Percentiles rank a stretch among this genome's conserved stretches.
These are phyloP conservation scores for Silene latifolia DNA, from an alignment of 148 eudicot genomes.

Conservation along the genomic window DNA sequence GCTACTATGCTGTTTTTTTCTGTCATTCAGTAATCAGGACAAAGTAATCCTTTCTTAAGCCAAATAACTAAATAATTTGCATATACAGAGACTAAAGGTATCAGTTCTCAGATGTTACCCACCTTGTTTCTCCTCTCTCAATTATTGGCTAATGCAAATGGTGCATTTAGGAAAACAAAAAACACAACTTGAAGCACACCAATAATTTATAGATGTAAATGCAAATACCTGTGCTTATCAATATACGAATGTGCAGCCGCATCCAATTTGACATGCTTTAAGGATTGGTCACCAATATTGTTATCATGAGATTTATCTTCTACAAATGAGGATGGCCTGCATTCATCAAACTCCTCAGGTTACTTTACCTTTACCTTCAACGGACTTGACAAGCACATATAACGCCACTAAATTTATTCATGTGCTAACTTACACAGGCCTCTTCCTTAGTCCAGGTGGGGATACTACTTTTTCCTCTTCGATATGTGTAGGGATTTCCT, in stretches of 20 bases:
- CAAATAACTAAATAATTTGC: no score
- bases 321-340: no score
- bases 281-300: slow-evolving; percentile 36
- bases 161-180: neutral
- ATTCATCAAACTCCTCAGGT: no score
- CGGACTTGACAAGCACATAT: no score
- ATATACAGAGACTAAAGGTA: no score
- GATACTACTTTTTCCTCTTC: slow-evolving; percentile 39
- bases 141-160: neutral
- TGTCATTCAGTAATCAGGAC: no score
- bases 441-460: slow-evolving; percentile 67
- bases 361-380: no score
- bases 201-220: neutral
- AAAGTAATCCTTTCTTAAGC: no score
- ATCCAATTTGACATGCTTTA: slow-evolving; percentile 62
- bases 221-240: slow-evolving; percentile 86
- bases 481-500: slow-evolving; percentile 36
- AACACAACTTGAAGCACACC: neutral
- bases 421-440: no score
- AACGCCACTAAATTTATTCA: no score
- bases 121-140: neutral
- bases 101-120: no score
- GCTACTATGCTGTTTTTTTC: no score
- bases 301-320: slow-evolving; percentile 39
- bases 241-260: slow-evolving; percentile 57